Evolutionary conservation across 2,329 filamentous ascomycete genomes (phyloP), one percentile per base, ranked within the genome.

Genomic region (Diaporthe caulivora): DNA sequence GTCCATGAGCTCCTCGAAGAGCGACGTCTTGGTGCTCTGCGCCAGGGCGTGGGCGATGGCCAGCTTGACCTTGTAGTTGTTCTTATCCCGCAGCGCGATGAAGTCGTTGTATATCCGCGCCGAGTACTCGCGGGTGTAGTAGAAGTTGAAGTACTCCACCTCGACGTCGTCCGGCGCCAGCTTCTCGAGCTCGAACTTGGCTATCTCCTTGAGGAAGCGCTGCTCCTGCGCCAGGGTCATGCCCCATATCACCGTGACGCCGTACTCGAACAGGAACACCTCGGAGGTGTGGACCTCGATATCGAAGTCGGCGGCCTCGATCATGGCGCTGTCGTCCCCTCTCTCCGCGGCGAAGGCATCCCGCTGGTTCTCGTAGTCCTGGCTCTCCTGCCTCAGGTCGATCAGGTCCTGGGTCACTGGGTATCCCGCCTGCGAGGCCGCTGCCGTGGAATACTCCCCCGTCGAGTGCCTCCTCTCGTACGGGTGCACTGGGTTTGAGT

Each of bases 61-160:
- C 49, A 98, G 87, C 85, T 98, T 98, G 77, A 93, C 97, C 97
- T 98, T 98, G 85, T 98, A 97, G 83, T 97, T 98, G 80, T 92
- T 92, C 84, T 97, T 98, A 79, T 98, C 96, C 64, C 95, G 90
- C 75, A 99, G 84, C 2, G 94, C 97, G 83, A 99, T 99, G 79
- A 99, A 99, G 84, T 99, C 97, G 83, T 99, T 99, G 89, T 99
- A 99, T 82, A 99, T 99, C 68, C 97, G 93, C 29, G 97, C 95
- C 84, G 99, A 97, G 82, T 99, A 99, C 81, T 98, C 96, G 79
- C 94, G 91, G 3, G 97, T 98, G 85, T 99, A 98, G 86, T 99
- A 99, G 83, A 98, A 99, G 82, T 99, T 99, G 88, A 99, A 99
- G 80, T 96, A 95, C 83, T 99, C 97, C 60, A 95, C 94, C 84